These are phyloP conservation scores for Ustilago hordei DNA, from an alignment of 1,284 basidiomycete genomes.

Conservation along the genomic window DNA sequence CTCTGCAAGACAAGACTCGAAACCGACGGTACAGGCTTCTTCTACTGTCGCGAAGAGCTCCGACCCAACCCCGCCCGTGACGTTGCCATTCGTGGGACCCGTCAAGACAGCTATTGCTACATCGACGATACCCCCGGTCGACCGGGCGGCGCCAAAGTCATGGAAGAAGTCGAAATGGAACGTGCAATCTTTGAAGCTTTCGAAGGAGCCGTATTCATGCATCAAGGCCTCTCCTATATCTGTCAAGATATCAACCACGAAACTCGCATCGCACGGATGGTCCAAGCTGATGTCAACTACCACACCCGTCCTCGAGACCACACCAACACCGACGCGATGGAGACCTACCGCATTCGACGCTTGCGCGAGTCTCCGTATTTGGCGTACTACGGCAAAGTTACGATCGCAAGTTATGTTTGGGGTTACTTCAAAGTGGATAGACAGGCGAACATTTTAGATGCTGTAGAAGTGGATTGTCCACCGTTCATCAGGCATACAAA, in stretches of 20 bases:
- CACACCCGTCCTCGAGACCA: constrained; percentile 75
- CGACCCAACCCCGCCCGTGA: constrained; percentile 79
- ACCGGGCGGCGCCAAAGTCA: constrained; percentile 72
- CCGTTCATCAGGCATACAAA: constrained; percentile 81
- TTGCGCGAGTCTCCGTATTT: constrained; percentile 75
- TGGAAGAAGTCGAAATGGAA: constrained; percentile 89
- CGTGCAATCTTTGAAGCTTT: constrained; percentile 84
- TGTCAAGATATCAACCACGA: constrained; percentile 85
- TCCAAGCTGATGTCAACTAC: constrained; percentile 83
- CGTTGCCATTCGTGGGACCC: constrained; percentile 80
- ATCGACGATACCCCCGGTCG: constrained; percentile 75
- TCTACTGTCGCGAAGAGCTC: constrained; percentile 81
- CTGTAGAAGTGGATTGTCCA: constrained; percentile 82
- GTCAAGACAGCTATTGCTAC: constrained; percentile 83
- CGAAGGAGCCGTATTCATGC: constrained; percentile 72
- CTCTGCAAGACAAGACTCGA: constrained; percentile 75
- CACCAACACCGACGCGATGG: constrained; percentile 82
- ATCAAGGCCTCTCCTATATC: constrained; percentile 72
- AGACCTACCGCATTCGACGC: constrained; percentile 81
- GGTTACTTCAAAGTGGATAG: constrained; percentile 71
- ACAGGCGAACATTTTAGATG: constrained; percentile 77
- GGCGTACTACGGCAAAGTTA: constrained; percentile 81
- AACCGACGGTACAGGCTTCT: constrained; percentile 78
- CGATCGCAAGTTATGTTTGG: constrained; percentile 79
- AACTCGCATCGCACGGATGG: constrained; percentile 78